These are phyloP conservation scores for Tubosaeta brunneosetosa DNA, from an alignment of 768 basidiomycete genomes.

Conservation along the genomic window DNA sequence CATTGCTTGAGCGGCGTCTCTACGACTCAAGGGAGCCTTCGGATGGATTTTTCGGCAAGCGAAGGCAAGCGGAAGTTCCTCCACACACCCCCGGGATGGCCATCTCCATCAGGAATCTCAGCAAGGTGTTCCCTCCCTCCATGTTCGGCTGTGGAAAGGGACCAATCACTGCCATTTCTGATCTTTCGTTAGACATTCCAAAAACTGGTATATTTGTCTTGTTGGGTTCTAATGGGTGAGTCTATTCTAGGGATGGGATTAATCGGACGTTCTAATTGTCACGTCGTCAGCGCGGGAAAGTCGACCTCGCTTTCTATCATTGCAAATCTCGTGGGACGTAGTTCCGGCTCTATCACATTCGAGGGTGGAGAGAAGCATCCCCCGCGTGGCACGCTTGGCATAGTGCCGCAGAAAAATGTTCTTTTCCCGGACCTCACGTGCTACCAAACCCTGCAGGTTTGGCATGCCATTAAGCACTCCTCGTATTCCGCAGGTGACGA, in stretches of 20 bases:
- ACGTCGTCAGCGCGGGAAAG: conserved; percentile 60
- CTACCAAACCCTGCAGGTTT: conserved; percentile 66
- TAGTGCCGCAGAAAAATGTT: conserved; percentile 82
- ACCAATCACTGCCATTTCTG: conserved; percentile 55
- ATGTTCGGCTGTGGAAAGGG: conserved; percentile 43
- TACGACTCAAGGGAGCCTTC: conserved; percentile 54
- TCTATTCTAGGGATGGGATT: neutral
- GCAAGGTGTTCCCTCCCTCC: conserved; percentile 54
- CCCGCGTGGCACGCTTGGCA: conserved; percentile 63
- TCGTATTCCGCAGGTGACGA: conserved; percentile 34
- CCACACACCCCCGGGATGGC: conserved; percentile 40
- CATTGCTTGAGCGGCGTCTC: conserved; percentile 51
- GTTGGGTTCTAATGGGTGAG: conserved; percentile 65
- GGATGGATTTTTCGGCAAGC: conserved; percentile 8
- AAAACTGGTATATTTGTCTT: conserved; percentile 73
- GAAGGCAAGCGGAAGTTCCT: conserved; percentile 15
- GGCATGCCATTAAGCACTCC: conserved; percentile 70
- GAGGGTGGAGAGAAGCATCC: conserved; percentile 51
- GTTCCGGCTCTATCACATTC: conserved; percentile 52
- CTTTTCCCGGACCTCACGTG: conserved; percentile 74
- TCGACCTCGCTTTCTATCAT: conserved; percentile 68
- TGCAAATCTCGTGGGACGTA: conserved; percentile 56
- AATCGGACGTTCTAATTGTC: neutral
- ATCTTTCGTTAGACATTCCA: conserved; percentile 66
- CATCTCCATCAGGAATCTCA: conserved; percentile 57